Evolutionary conservation across 2,329 filamentous ascomycete species (phyloP).

Genomic region (Colletotrichum sp.): DNA sequence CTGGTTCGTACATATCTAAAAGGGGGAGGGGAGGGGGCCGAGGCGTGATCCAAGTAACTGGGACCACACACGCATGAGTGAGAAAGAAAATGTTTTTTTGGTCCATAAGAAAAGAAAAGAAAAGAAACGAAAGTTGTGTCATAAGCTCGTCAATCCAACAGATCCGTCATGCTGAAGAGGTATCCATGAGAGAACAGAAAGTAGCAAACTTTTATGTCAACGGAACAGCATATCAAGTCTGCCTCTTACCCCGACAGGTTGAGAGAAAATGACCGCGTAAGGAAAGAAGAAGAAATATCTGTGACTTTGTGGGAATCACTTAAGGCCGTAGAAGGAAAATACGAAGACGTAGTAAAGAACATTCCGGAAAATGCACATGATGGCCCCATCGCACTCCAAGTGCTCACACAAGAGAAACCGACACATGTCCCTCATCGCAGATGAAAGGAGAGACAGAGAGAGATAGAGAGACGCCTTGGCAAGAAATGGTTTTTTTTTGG

Average conservation of each 20-base stretch:
- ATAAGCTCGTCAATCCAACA: slow-evolving; percentile 22
- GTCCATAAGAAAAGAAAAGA: neutral
- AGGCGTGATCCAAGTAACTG: neutral
- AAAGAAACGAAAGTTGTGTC: neutral
- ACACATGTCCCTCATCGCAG: slow-evolving; percentile 16
- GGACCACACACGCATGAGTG: neutral
- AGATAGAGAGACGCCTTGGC: slow-evolving; percentile 10
- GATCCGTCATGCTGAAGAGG: slow-evolving; percentile 23
- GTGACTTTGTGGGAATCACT: slow-evolving; percentile 22
- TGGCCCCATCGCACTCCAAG: slow-evolving; percentile 15
- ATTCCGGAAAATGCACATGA: slow-evolving; percentile 10
- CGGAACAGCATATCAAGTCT: slow-evolving; percentile 17
- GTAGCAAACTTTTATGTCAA: slow-evolving; percentile 20
- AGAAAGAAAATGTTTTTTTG: neutral
- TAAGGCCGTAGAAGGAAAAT: slow-evolving; percentile 17
- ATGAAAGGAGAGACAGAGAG: slow-evolving; percentile 10
- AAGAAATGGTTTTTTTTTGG: slow-evolving; percentile 17
- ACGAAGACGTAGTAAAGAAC: slow-evolving; percentile 7
- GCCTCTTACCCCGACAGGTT: slow-evolving; percentile 15
- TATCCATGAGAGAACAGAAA: slow-evolving; percentile 24
- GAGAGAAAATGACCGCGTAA: slow-evolving; percentile 19
- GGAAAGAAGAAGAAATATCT: slow-evolving; percentile 10
- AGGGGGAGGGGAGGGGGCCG: neutral
- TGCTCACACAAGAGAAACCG: slow-evolving; percentile 15
- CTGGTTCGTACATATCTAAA: neutral